Percentiles rank a stretch among this genome's conserved stretches.
Conservation (phyloP, 768 basidiomycete genomes). For the Mycena haematopus region DNA sequence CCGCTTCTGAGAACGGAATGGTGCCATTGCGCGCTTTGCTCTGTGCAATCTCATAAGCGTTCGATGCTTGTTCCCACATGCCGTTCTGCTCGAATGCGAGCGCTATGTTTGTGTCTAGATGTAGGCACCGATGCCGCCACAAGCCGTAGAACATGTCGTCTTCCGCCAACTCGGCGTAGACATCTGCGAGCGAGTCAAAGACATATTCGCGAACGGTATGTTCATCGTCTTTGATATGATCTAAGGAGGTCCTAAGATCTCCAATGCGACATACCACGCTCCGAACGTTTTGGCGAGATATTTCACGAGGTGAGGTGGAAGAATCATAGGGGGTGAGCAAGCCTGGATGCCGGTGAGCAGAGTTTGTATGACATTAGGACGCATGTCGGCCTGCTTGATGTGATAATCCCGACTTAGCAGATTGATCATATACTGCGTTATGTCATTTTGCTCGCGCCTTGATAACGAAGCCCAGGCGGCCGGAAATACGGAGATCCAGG, state of each 20-base stretch:
- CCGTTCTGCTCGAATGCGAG: constrained; percentile 95
- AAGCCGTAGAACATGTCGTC: constrained; percentile 98
- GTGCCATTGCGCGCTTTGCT: constrained; percentile 79
- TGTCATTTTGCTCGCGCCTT: constrained; percentile 85
- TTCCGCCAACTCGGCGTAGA: constrained; percentile 95
- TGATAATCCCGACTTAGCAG: constrained; percentile 95
- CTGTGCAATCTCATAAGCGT: constrained; percentile 90
- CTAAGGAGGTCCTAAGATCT: constrained; percentile 83
- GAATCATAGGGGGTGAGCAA: constrained; percentile 85
- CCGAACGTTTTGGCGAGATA: constrained; percentile 96
- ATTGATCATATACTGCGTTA: constrained; percentile 88
- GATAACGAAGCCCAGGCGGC: constrained; percentile 86
- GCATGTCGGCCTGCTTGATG: constrained; percentile 82
- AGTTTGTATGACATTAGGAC: constrained; percentile 93
- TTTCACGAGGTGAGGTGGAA: constrained; percentile 95
- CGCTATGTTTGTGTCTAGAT: constrained; percentile 86
- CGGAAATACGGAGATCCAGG: constrained; percentile 90
- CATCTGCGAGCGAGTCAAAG: constrained; percentile 89
- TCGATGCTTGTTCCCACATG: constrained; percentile 93
- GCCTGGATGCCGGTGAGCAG: constrained; percentile 83
- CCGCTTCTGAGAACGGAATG: constrained; percentile 91
- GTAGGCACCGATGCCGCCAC: constrained; percentile 90
- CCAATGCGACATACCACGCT: constrained; percentile 92
- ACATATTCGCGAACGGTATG: constrained; percentile 80
- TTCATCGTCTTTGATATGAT: constrained; percentile 82